These are phyloP conservation scores for Yarrowia keelungensis DNA, from an alignment of 805 yeast genomes.

Conservation along the genomic window DNA sequence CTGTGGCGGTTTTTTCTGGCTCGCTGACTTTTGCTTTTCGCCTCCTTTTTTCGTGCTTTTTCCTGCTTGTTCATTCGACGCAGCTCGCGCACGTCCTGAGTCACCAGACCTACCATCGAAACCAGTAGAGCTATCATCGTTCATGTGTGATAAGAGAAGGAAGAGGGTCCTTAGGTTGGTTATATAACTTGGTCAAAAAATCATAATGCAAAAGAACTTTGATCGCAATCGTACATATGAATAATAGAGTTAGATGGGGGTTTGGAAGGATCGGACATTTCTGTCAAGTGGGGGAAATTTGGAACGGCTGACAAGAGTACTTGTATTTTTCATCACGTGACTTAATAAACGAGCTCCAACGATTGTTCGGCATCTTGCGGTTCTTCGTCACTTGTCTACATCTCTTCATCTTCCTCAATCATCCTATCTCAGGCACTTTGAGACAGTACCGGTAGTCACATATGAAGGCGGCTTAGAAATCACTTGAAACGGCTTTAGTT, in stretches of 20 bases:
- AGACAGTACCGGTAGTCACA: too few species aligned
- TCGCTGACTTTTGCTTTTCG: not conserved
- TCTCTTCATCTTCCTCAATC: too few species aligned
- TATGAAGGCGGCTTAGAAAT: too few species aligned
- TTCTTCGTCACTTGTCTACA: too few species aligned
- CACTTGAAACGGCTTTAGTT: too few species aligned
- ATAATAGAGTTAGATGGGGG: not conserved
- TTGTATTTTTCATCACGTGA: too few species aligned
- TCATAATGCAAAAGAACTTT: not conserved
- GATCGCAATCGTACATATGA: slow-evolving; percentile 3
- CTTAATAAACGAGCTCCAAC: too few species aligned
- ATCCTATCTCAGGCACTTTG: too few species aligned
- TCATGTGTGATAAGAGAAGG: not conserved
- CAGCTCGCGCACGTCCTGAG: slow-evolving; percentile 9
- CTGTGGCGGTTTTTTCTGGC: not conserved
- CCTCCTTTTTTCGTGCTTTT: slow-evolving; percentile 3
- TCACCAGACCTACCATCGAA: slow-evolving; percentile 11
- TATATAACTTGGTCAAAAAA: not conserved
- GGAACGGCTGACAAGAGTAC: too few species aligned
- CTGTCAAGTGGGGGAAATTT: too few species aligned
- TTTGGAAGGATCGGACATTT: too few species aligned
- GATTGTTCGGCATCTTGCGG: too few species aligned
- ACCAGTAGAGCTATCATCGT: slow-evolving; percentile 29
- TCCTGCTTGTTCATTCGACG: slow-evolving; percentile 5
- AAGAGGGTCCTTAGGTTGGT: not conserved